A percentile compares a stretch with the other conserved stretches of the same genome.
Conservation (phyloP, 768 basidiomycete species). For the Saitozyma podzolica region DNA sequence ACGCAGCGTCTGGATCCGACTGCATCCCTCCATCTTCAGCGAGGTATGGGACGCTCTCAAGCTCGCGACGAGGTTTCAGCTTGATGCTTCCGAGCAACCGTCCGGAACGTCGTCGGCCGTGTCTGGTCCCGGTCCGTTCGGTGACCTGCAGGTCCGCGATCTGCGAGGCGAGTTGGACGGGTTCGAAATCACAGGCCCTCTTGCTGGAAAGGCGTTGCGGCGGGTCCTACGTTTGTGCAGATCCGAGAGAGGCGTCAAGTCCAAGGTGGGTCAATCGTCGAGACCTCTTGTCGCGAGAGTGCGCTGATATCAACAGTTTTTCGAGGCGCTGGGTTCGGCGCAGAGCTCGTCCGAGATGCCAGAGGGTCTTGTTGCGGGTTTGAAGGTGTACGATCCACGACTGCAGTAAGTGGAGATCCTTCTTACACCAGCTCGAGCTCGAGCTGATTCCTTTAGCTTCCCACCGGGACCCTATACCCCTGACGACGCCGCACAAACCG, state of each 20-base stretch:
- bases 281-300: too few species aligned
- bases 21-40: conserved; percentile 72
- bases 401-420: conserved; percentile 62
- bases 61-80: conserved; percentile 39
- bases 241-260: conserved; percentile 12
- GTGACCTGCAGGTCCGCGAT: conserved; percentile 66
- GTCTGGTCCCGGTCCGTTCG: background rate
- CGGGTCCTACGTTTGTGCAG: conserved; percentile 54
- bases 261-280: too few species aligned
- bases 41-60: conserved; percentile 61
- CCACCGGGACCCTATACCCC: background rate
- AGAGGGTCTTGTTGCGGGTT: conserved; percentile 72
- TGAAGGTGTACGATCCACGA: conserved; percentile 81
- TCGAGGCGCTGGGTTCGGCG: conserved; percentile 61
- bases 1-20: conserved; percentile 62
- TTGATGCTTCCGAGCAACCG: background rate
- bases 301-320: conserved; percentile 59
- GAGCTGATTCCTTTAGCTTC: background rate
- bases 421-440: too few species aligned
- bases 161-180: conserved; percentile 69
- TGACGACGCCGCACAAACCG: background rate
- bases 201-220: conserved; percentile 66
- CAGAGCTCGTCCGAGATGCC: conserved; percentile 69
- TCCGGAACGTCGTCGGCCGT: conserved; percentile 51
- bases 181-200: conserved; percentile 89